Evolutionary conservation across 441 rosid species (phyloP).

Genomic region (Capsella rubella): DNA sequence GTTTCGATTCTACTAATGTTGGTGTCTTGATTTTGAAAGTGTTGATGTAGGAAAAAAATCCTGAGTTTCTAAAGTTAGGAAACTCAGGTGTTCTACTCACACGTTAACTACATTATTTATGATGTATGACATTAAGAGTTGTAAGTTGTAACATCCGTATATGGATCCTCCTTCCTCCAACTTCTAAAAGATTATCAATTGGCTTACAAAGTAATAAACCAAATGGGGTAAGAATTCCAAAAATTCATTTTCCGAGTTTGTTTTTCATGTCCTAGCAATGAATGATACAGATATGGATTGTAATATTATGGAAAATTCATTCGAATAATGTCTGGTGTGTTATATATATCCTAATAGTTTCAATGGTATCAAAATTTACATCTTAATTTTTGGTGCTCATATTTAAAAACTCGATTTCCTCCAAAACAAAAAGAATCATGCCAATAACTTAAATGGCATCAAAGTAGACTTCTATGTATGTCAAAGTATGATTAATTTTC

Average conservation of each 20-base stretch:
- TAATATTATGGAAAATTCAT: too few species aligned
- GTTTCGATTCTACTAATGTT: background rate
- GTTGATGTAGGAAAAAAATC: background rate
- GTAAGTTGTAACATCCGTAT: slow-evolving; percentile 1
- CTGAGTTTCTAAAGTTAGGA: background rate
- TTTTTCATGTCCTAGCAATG: background rate
- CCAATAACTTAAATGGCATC: too few species aligned
- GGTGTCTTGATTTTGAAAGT: background rate
- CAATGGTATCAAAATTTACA: too few species aligned
- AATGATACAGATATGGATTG: too few species aligned
- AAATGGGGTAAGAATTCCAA: background rate
- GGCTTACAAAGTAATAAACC: background rate
- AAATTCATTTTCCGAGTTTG: background rate
- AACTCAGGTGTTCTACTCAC: background rate
- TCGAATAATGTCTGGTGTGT: too few species aligned
- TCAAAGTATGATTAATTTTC: too few species aligned
- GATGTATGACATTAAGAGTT: background rate
- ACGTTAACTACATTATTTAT: background rate
- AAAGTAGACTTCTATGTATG: too few species aligned
- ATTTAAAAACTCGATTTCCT: too few species aligned
- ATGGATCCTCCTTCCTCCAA: background rate
- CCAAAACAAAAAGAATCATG: too few species aligned
- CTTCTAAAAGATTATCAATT: background rate
- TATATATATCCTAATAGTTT: too few species aligned
- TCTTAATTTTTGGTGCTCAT: too few species aligned